These are phyloP conservation scores for Claviceps sorghi DNA, from an alignment of 2,329 filamentous ascomycete genomes.

Conservation along the genomic window DNA sequence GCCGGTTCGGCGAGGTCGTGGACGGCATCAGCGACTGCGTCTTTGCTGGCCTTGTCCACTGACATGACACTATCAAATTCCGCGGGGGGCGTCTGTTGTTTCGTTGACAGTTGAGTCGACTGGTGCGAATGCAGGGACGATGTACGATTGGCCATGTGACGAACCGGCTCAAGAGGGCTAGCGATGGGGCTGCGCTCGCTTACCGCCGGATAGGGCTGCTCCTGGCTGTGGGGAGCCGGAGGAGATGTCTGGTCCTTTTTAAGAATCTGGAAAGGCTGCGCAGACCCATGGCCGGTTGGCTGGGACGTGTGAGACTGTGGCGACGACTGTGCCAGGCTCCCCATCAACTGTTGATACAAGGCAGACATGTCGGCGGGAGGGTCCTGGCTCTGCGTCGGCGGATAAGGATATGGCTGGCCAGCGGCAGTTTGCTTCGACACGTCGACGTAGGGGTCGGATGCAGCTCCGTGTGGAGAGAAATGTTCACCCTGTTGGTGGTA, in stretches of 20 bases:
- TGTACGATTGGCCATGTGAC: conserved; percentile 22
- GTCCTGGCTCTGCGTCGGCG: conserved; percentile 17
- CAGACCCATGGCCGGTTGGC: conserved; percentile 15
- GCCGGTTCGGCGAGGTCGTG: conserved; percentile 44
- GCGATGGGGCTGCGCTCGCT: conserved; percentile 28
- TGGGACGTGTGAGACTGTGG: conserved; percentile 26
- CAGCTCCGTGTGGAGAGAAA: conserved; percentile 13
- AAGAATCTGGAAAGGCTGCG: conserved; percentile 31
- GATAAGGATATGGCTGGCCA: conserved; percentile 8
- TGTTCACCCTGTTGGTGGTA: conserved; percentile 14
- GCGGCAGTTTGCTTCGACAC: conserved; percentile 11
- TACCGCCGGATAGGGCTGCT: conserved; percentile 24
- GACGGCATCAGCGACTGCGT: conserved; percentile 59
- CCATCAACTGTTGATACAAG: conserved; percentile 24
- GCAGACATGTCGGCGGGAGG: conserved; percentile 20
- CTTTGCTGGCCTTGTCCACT: conserved; percentile 41
- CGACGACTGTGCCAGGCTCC: conserved; percentile 24
- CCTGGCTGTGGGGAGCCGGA: conserved; percentile 21
- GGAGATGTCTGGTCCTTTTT: conserved; percentile 33
- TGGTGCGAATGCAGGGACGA: conserved; percentile 17
- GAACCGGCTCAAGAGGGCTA: conserved; percentile 29
- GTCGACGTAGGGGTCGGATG: conserved; percentile 14
- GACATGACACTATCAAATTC: conserved; percentile 17
- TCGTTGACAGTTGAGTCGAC: conserved; percentile 11
- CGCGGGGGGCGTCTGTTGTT: conserved; percentile 15